phyloP scores from a whole-genome alignment of 306 rosid species.

The Fragaria vesca region DNA sequence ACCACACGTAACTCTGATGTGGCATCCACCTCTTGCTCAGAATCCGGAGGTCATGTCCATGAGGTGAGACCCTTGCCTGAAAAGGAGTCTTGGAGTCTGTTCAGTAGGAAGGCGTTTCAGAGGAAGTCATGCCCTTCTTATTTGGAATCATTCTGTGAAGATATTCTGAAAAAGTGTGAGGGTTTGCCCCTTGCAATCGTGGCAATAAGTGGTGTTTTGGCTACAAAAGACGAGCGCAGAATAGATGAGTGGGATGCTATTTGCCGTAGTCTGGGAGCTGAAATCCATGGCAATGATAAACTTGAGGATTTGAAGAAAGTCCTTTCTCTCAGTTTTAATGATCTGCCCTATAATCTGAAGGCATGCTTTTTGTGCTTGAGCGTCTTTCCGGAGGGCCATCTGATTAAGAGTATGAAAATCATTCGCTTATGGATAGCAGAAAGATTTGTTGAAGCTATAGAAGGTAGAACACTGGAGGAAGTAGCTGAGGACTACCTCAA shows the following conservation, averaged over 20 bases:
- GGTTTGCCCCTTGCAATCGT: conserved; percentile 78
- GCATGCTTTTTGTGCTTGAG: conserved; percentile 50
- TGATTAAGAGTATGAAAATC: conserved; percentile 43
- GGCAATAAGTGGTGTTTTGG: conserved; percentile 59
- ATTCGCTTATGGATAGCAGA: conserved; percentile 65
- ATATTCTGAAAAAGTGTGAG: conserved; percentile 53
- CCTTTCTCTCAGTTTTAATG: conserved; percentile 53
- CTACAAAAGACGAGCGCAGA: conserved; percentile 48
- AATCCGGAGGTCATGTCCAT: conserved; percentile 41
- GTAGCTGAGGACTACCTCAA: conserved; percentile 58
- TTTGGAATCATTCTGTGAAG: conserved; percentile 35
- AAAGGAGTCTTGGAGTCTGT: conserved; percentile 51
- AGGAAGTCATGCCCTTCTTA: conserved; percentile 51
- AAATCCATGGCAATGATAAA: conserved; percentile 52
- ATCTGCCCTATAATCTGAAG: conserved; percentile 55
- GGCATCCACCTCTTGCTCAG: conserved; percentile 37
- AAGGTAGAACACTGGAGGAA: conserved; percentile 53
- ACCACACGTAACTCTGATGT: conserved; percentile 53
- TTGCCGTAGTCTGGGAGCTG: conserved; percentile 44
- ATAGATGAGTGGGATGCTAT: conserved; percentile 62
- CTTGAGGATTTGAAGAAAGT: conserved; percentile 51
- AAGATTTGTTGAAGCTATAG: conserved; percentile 51
- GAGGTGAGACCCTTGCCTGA: conserved; percentile 42
- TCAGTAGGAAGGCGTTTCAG: conserved; percentile 51
- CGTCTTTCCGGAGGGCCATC: conserved; percentile 45